Evolutionary conservation across 2,329 filamentous ascomycete species (phyloP).

Genomic region (Neurospora sp.): DNA sequence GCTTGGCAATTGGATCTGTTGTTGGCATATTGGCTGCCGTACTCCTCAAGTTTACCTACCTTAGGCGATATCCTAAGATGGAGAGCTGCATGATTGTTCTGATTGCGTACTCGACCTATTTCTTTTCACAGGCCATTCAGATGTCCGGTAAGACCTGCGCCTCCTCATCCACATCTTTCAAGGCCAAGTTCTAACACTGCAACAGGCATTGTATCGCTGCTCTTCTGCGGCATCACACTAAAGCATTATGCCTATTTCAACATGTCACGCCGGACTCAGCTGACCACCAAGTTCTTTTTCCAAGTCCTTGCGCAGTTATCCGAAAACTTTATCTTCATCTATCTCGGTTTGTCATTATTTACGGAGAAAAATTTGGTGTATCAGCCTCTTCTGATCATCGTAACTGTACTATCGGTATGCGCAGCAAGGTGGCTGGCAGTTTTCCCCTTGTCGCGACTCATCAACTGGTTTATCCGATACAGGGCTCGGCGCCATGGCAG

Average conservation of each 20-base stretch:
- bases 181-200: constrained; percentile 5
- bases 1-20: constrained; percentile 75
- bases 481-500: constrained; percentile 63
- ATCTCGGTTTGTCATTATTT: constrained; percentile 87
- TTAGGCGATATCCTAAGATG: constrained; percentile 87
- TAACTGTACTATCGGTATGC: constrained; percentile 86
- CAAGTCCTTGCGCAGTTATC: constrained; percentile 89
- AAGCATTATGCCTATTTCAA: constrained; percentile 99
- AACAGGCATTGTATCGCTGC: constrained; percentile 81
- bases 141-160: constrained; percentile 66
- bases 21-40: constrained; percentile 83
- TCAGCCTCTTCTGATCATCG: constrained; percentile 89
- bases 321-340: constrained; percentile 99
- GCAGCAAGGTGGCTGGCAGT: constrained; percentile 87
- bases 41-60: constrained; percentile 86
- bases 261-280: constrained; percentile 94
- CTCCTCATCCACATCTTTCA: neutral
- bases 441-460: constrained; percentile 78
- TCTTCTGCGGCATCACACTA: constrained; percentile 96
- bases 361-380: constrained; percentile 82
- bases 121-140: constrained; percentile 90
- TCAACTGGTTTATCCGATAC: constrained; percentile 90
- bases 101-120: constrained; percentile 93
- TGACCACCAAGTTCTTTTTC: constrained; percentile 97
- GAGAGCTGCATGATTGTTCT: constrained; percentile 91